Evolutionary conservation across 2,329 filamentous ascomycete species (phyloP), one percentile per base, ranked within the genome.

Genomic region (Apiospora aurea): DNA sequence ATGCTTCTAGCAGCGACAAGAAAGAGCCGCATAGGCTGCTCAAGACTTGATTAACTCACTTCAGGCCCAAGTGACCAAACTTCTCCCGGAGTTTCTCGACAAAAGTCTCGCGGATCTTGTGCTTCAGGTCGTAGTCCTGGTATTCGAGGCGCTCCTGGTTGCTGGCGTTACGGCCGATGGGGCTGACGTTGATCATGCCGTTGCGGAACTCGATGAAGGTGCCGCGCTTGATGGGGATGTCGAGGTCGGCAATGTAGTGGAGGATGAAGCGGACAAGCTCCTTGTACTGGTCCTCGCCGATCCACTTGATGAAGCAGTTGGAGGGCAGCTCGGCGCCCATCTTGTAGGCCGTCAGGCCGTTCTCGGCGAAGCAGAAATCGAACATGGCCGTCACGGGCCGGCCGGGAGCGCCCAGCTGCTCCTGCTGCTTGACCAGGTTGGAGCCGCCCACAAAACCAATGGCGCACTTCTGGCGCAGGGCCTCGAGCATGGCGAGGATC

Each of bases 331-430:
- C 87, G 81, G 91, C 84, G 78, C 96, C 96, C 79, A 95, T 85
- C 80, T 95, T 94, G 88, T 89, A 97, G 61, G 96, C 96, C 1
- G 93, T 97, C 77, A 99, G 90, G 14, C 96, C 96, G 85, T 99
- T 99, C 87, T 99, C 96, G 72, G 95, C 87, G 86, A 99, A 99
- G 89, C 93, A 96, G 86, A 94, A 99, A 87, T 99, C 96, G 87
- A 99, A 99, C 79, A 98, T 91, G 74, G 90, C 87, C 70, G 91
- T 95, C 74, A 98, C 96, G 77, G 92, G 88, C 41, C 84, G 82
- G 72, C 88, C 85, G 38, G 89, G 82, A 4, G 90, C 88, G 81
- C 95, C 95, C 74, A 98, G 90, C 86, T 98, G 96, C 84, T 98
- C 96, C 84, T 98, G 94, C 85, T 98, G 96, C 87, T 99, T 98